Evolutionary conservation across 208 protist species (phyloP).

Genomic region (Blastocrithidia nonstop): DNA sequence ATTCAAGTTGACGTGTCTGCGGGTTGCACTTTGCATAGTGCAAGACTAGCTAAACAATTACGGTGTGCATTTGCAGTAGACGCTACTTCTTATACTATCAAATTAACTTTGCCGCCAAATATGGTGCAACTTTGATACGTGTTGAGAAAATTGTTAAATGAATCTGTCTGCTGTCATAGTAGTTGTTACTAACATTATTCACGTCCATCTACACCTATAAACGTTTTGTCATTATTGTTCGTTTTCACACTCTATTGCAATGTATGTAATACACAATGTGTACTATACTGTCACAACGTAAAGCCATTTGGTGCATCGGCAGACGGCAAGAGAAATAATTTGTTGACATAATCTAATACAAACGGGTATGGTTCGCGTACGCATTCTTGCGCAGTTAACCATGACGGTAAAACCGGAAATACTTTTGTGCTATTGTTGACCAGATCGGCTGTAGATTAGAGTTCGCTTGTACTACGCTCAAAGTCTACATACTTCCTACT

Average conservation of each 20-base stretch:
- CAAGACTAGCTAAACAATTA: constrained; percentile 21
- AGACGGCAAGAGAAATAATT: constrained; percentile 12
- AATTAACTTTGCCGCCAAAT: too few species aligned
- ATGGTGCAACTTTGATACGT: too few species aligned
- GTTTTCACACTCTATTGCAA: not conserved
- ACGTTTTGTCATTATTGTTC: constrained; percentile 6
- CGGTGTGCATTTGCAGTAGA: constrained; percentile 16
- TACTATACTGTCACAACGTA: constrained; percentile 24
- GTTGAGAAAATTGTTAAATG: too few species aligned
- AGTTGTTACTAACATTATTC: too few species aligned
- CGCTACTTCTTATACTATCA: too few species aligned
- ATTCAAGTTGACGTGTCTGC: too few species aligned
- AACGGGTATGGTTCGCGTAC: constrained; percentile 7
- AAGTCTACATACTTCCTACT: not conserved
- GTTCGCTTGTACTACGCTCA: too few species aligned
- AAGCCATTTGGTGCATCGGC: constrained; percentile 14
- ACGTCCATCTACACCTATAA: too few species aligned
- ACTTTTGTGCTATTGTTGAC: too few species aligned
- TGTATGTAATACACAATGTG: not conserved
- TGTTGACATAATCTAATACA: constrained; percentile 30
- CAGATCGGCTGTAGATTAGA: too few species aligned
- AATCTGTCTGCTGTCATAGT: too few species aligned
- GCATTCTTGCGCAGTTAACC: not conserved
- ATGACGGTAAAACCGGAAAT: too few species aligned
- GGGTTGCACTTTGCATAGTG: constrained; percentile 16